Evolutionary conservation across 2,329 filamentous ascomycete species (phyloP).

Genomic region (Xylaria sp.): DNA sequence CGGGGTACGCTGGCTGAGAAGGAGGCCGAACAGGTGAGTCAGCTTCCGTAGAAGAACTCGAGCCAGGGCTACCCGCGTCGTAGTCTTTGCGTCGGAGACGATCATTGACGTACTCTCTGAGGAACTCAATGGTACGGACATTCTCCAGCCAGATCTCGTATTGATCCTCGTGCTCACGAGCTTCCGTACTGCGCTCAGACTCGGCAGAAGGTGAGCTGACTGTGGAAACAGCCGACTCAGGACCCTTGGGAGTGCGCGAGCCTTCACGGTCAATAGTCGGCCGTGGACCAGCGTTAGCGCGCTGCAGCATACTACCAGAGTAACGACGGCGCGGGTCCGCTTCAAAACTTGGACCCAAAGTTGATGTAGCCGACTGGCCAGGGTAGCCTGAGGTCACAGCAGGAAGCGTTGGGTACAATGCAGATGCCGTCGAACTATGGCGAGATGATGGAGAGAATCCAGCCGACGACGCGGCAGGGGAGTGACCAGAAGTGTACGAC

Average conservation of each 20-base stretch:
- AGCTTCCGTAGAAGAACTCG: conserved; percentile 50
- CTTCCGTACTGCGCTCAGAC: conserved; percentile 59
- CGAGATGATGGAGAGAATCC: conserved; percentile 75
- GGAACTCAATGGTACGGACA: conserved; percentile 70
- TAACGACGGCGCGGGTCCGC: conserved; percentile 71
- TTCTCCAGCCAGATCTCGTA: conserved; percentile 75
- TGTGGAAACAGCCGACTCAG: conserved; percentile 55
- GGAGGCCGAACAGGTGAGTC: conserved; percentile 46
- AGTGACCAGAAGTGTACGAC: conserved; percentile 82
- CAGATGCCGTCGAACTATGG: conserved; percentile 67
- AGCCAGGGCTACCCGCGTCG: conserved; percentile 49
- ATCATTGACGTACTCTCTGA: conserved; percentile 67
- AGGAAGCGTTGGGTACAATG: conserved; percentile 80
- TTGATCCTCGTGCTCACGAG: conserved; percentile 63
- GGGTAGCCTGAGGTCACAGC: conserved; percentile 76
- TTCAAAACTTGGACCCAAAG: conserved; percentile 74
- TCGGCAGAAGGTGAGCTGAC: conserved; percentile 66
- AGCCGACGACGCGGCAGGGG: conserved; percentile 75
- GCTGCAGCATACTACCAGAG: conserved; percentile 74
- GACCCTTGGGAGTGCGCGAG: conserved; percentile 56
- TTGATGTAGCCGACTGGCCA: conserved; percentile 74
- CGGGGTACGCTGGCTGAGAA: conserved; percentile 51
- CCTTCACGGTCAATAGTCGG: conserved; percentile 52
- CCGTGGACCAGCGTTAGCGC: conserved; percentile 59
- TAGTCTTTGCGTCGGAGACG: conserved; percentile 68